Conservation (phyloP, 106 monocot genomes). For the Acorus calamus region DNA sequence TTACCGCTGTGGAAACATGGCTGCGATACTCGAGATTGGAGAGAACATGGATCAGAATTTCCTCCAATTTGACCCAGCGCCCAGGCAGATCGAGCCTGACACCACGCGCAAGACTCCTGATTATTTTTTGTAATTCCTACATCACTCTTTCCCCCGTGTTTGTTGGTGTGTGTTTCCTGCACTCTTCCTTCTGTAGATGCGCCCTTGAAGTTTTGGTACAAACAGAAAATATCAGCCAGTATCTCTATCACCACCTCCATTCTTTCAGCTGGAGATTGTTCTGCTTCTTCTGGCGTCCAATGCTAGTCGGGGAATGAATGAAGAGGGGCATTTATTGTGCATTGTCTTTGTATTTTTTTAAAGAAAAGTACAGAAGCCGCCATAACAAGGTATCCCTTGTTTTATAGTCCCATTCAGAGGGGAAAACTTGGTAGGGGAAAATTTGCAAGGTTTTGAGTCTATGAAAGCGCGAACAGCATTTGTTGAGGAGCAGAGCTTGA, state of each 20-base stretch:
- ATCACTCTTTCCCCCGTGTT: background rate
- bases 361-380: conserved; percentile 4
- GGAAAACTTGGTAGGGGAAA: too few relatives aligned
- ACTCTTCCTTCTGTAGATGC: conserved; percentile 8
- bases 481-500: too few relatives aligned
- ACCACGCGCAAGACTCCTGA: conserved; percentile 38
- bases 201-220: background rate
- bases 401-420: background rate
- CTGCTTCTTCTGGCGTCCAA: background rate
- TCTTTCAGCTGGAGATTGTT: conserved; percentile 11
- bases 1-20: conserved; percentile 44
- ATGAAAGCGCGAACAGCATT: too few relatives aligned
- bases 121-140: conserved; percentile 31
- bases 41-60: conserved; percentile 52
- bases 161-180: background rate
- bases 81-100: conserved; percentile 39
- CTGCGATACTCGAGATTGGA: conserved; percentile 44
- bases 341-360: background rate
- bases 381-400: conserved; percentile 6
- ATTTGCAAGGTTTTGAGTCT: too few relatives aligned
- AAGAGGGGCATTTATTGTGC: background rate
- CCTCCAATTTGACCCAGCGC: conserved; percentile 46
- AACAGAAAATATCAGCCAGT: background rate
- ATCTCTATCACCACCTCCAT: conserved; percentile 3
- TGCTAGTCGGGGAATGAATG: background rate